phyloP scores from a whole-genome alignment of 202 grass and related monocot species.

The Thinopyrum obtusiflorum region DNA sequence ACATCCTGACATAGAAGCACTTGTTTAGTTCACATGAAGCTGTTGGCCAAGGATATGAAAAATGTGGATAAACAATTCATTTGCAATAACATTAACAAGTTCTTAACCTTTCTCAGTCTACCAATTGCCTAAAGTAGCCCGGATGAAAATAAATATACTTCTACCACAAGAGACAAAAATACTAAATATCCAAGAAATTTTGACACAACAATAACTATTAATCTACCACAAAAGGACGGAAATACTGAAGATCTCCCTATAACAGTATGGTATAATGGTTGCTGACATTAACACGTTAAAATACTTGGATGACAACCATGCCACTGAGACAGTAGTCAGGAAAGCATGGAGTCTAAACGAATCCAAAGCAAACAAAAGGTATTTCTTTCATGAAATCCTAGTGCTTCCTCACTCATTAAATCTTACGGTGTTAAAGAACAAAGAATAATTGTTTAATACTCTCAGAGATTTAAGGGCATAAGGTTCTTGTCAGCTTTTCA shows the following conservation, averaged over 20 bases:
- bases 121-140: not conserved
- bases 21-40: constrained; percentile 20
- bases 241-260: not conserved
- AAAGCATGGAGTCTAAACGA: not conserved
- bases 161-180: not conserved
- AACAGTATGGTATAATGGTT: constrained; percentile 3
- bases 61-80: not conserved
- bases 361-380: not conserved
- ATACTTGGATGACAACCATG: constrained; percentile 3
- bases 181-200: not conserved
- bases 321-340: not conserved
- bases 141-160: not conserved
- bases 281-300: not conserved
- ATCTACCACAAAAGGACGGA: not conserved
- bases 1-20: constrained; percentile 68
- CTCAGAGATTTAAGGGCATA: constrained; percentile 2
- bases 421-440: not conserved
- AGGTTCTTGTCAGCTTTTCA: not conserved
- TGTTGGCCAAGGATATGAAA: constrained; percentile 6
- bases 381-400: constrained; percentile 20
- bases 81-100: not conserved
- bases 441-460: constrained; percentile 2
- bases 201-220: not conserved
- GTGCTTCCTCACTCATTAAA: not conserved
- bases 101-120: not conserved